Conservation (phyloP, 2,329 filamentous ascomycete genomes). For the Penicillium sp. region DNA sequence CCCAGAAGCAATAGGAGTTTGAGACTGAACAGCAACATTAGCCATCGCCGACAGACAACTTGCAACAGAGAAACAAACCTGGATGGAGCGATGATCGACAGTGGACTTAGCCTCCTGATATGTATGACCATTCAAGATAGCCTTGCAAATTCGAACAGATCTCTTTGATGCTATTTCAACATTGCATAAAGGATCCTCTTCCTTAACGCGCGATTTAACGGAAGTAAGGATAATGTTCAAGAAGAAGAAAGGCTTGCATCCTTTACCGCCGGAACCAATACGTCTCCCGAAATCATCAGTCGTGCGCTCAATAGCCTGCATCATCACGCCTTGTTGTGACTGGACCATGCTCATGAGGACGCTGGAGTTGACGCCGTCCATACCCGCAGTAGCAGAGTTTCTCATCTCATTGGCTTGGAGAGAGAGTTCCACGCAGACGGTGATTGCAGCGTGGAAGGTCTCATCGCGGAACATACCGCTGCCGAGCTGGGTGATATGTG, state of each 20-base stretch:
- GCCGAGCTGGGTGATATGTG: slow-evolving; percentile 33
- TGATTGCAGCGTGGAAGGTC: slow-evolving; percentile 34
- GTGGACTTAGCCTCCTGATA: slow-evolving; percentile 21
- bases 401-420: slow-evolving; percentile 31
- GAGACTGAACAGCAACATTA: slow-evolving; percentile 17
- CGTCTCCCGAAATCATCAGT: slow-evolving; percentile 30
- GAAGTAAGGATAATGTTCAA: slow-evolving; percentile 30
- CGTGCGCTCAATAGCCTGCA: slow-evolving; percentile 31
- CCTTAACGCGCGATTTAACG: slow-evolving; percentile 34
- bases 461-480: slow-evolving; percentile 39
- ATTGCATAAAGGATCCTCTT: slow-evolving; percentile 27
- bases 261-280: slow-evolving; percentile 27
- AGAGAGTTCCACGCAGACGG: slow-evolving; percentile 34
- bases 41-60: not conserved
- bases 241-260: slow-evolving; percentile 33
- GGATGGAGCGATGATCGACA: slow-evolving; percentile 17
- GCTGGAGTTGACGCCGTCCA: slow-evolving; percentile 23
- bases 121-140: slow-evolving; percentile 24
- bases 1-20: slow-evolving; percentile 17
- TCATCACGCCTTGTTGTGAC: slow-evolving; percentile 33
- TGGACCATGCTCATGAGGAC: slow-evolving; percentile 32
- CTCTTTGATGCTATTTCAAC: slow-evolving; percentile 26
- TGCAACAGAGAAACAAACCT: slow-evolving; percentile 14
- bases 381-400: slow-evolving; percentile 11
- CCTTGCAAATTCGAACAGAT: slow-evolving; percentile 25